Evolutionary conservation across 2,329 filamentous ascomycete species (phyloP), one percentile per base, ranked within the genome.

Genomic region (Aspergillus sp.): DNA sequence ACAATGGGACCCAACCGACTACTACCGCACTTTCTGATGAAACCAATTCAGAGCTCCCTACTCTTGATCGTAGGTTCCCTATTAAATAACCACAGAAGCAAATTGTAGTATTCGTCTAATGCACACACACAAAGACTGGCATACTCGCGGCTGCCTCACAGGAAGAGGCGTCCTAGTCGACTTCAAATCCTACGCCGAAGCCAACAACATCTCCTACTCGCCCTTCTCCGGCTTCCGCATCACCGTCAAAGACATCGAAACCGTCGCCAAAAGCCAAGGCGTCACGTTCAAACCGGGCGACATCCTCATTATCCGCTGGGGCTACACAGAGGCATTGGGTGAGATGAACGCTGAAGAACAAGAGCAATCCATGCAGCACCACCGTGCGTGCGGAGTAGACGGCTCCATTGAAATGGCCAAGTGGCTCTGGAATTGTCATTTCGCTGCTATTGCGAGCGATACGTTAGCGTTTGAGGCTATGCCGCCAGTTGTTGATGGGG

Each of bases 341-440:
- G 38, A 43, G 2, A 56, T 59, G 49, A 55, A 33, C 5, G 54
- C 50, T 3, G 43, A 43, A 2, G 50, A 61, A 32, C 55, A 60
- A n/a, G 3, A 49, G 48, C 44, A 1, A 27, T 41, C 5, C 41
- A 49, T 1, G 44, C 58, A 45, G 42, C 45, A 3, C 43, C 37
- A 2, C 32, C 49, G 6, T 44, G 22, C 4, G 46, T 55, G 55
- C 12, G 78, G 76, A 0, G 63, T 79, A 0, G 70, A 76, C 23
- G 73, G 73, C 0, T 72, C 67, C 2, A 61, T 70, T 3, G 72
- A 71, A 4, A 72, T 72, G 17, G 68, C 78, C 3, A 65, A 71
- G 7, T 83, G 79, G 78, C 63, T 82, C 6, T 82, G 79, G 77
- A 73, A 81, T 39, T 61, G 70, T n/a, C 67, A 71, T 19, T 81